Conservation (phyloP, 345 rosid species). For the Xanthoceras sorbifolium region DNA sequence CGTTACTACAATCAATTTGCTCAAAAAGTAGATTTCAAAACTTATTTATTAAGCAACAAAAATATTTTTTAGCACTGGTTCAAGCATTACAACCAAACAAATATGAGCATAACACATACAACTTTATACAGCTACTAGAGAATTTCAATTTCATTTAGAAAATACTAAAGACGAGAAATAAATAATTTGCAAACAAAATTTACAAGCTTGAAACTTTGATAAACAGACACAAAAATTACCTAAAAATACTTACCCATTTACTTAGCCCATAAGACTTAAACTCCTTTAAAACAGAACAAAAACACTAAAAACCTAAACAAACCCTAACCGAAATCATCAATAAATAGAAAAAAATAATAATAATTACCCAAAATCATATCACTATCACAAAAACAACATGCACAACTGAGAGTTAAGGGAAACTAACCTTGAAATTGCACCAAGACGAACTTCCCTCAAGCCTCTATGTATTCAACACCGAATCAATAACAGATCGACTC, state of each 20-base stretch:
- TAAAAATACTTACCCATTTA: conserved; percentile 94
- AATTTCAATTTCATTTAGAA: conserved; percentile 1
- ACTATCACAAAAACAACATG: no score
- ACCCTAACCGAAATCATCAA: no score
- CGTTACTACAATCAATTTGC: conserved; percentile 2
- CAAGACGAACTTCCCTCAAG: no score
- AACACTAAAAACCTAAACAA: no score
- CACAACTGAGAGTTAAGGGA: no score
- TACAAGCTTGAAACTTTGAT: conserved; percentile 14
- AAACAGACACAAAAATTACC: conserved; percentile 25
- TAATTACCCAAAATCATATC: no score
- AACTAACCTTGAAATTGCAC: no score
- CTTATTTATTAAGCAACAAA: background rate
- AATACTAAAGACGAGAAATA: background rate
- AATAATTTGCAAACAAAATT: background rate
- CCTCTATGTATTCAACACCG: no score
- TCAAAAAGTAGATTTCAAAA: conserved; percentile 8
- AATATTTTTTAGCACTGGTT: background rate
- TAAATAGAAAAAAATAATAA: no score
- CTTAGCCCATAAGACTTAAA: conserved; percentile 98
- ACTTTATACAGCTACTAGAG: conserved; percentile 6
- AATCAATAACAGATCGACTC: no score
- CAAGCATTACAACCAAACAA: conserved; percentile 15
- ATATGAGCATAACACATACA: conserved; percentile 8
- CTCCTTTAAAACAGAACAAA: no score